Evolutionary conservation across 176 grass and related monocot genomes (phyloP), one percentile per base, ranked within the genome.

Genomic region (Lolium rigidum): DNA sequence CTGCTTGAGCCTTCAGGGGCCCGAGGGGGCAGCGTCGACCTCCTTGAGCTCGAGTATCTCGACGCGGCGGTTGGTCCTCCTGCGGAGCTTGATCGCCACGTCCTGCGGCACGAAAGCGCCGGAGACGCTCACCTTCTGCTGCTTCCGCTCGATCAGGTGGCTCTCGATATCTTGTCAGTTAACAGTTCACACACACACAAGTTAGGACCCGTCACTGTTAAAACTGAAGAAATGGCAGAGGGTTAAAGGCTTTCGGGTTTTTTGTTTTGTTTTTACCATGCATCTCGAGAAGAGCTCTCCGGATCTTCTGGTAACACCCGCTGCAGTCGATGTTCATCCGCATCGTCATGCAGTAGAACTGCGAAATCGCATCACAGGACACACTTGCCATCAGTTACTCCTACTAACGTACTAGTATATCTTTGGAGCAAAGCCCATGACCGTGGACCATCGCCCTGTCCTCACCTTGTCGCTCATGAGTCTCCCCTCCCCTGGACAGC

Each of bases 301-400:
- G 86, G 77, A 95, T 98, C 86, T 90, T 98, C 38, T 79, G 81
- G 84, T 90, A 91, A 87, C 95, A 98, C 50, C 93, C 95, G 39
- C 90, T 95, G 87, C 95, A 98, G 80, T 95, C 95, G 38, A 93
- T 98, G 88, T 87, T 98, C 83, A 98, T 95, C 91, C 91, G 88
- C 64, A 95, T 46, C 10, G 77, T 95, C 95, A 98, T 95, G 80
- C 61, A 60, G 79, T 90, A 91, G 51, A 89, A 83, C 92, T 87
- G 82, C 55, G 38, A 31, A 49, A 74, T 51, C 65, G 44, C 70
- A 51, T 15, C 35, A 47, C 44, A 22, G 20, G 7, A 7, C 41
- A 74, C 10, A 26, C 9, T 20, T 22, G 6, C 18, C 17, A 31
- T 60, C 41, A 20, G 71, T 87, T 22, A 74, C 52, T 51, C 74